A percentile compares a stretch with the other conserved stretches of the same genome.
These are phyloP conservation scores for Gynandropsis gynandra DNA, from an alignment of 345 rosid genomes.

Conservation along the genomic window DNA sequence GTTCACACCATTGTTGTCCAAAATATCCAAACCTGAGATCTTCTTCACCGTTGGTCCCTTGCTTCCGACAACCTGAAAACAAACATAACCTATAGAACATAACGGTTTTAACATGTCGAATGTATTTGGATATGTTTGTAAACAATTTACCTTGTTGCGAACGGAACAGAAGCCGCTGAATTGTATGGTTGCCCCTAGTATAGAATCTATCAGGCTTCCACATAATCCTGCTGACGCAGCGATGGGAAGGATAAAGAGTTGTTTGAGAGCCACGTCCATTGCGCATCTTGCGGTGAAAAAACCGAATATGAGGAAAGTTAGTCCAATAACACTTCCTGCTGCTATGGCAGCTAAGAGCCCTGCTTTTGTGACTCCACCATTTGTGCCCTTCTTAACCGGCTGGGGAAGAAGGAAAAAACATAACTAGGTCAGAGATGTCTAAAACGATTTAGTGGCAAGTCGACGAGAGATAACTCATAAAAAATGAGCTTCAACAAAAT, in stretches of 20 bases:
- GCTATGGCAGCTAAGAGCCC: conserved; percentile 83
- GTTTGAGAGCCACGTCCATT: conserved; percentile 46
- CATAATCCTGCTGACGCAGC: conserved; percentile 65
- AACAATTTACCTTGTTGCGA: conserved; percentile 58
- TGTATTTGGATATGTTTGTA: neutral
- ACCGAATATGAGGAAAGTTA: conserved; percentile 62
- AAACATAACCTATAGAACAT: too few relatives aligned
- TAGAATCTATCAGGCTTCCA: conserved; percentile 81
- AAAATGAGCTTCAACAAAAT: too few relatives aligned
- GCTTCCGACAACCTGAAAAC: conserved; percentile 91
- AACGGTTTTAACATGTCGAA: too few relatives aligned
- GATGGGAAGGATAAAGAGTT: conserved; percentile 68
- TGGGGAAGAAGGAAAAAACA: conserved; percentile 26
- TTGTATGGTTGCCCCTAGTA: conserved; percentile 88
- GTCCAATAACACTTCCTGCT: conserved; percentile 68
- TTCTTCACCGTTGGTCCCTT: conserved; percentile 90
- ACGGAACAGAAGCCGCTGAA: conserved; percentile 95
- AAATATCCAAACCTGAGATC: conserved; percentile 70
- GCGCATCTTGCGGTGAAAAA: conserved; percentile 56
- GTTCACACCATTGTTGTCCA: conserved; percentile 92
- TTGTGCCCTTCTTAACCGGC: conserved; percentile 90
- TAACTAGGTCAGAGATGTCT: conserved; percentile 11
- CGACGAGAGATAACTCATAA: too few relatives aligned
- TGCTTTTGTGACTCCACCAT: conserved; percentile 79
- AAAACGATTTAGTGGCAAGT: neutral